Evolutionary conservation across 768 basidiomycete species (phyloP), one percentile per base, ranked within the genome.

Genomic region (Scleroderma citrinum): DNA sequence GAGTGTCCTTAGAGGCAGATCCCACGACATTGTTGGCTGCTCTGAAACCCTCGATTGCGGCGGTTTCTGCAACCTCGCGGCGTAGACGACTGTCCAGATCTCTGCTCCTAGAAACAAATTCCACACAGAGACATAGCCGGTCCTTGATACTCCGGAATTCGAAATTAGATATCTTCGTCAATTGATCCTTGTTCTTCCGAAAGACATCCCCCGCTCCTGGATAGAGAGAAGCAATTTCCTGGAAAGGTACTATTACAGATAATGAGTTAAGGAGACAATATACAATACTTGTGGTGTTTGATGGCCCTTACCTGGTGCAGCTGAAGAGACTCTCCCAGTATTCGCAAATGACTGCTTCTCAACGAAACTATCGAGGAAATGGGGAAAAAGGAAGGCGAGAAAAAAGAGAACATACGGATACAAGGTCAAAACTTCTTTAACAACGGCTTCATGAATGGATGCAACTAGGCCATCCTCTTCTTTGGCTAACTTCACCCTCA

Each of bases 341-440:
- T 46, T 57, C 2, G n/a, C 7, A 14, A 66, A 64, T 0, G 17
- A 30, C 14, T 7, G 44, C 0, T 55, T 52, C 7, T 66, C 58
- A 38, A 53, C 52, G 30, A 47, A 49, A 3, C 62, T 64, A 7
- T 32, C 19, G 44, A 20, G n/a, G n/a, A 29, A 5, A 14, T 16
- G 1, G 20, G 40, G 6, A 2, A 20, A 41, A 3, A 14, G 1
- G 29, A n/a, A 0, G 10, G 7, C 24, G 24, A 57, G 53, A 52
- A 34, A 36, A 13, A 31, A 3, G 19, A 31, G 0, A 29, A 49
- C 62, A 48, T 47, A 63, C 62, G 62, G 62, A 53, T 62, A 71
- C 3, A 51, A 8, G 13, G 14, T 24, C n/a, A 52, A 14, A 8
- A 59, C 48, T 11, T 55, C 46, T 7, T 64, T 58, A 8, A 71